phyloP scores from a whole-genome alignment of 2,329 filamentous ascomycete species.

The Neobulgaria alba region DNA sequence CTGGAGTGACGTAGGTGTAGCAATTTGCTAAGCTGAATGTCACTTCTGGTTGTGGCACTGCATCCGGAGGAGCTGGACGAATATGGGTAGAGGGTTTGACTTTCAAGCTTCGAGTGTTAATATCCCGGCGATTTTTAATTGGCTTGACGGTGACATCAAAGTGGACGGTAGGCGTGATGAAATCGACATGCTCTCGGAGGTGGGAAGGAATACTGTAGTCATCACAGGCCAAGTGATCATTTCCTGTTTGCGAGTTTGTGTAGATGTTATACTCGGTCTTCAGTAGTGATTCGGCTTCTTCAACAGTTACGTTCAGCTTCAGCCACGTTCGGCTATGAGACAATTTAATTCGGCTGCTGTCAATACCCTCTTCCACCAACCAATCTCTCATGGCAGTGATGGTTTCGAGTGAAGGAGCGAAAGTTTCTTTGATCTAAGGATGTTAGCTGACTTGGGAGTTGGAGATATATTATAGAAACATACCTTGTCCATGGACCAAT shows the following conservation, averaged over 20 bases:
- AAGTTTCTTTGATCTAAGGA: constrained; percentile 33
- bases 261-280: constrained; percentile 36
- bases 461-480: constrained; percentile 32
- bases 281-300: constrained; percentile 42
- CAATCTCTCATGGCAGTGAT: constrained; percentile 37
- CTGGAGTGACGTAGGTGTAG: constrained; percentile 8
- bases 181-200: constrained; percentile 11
- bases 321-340: constrained; percentile 30
- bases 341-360: constrained; percentile 37
- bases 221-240: constrained; percentile 13
- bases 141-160: constrained; percentile 13
- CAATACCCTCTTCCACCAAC: constrained; percentile 45
- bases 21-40: constrained; percentile 24
- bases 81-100: constrained; percentile 30
- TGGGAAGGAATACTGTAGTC: constrained; percentile 12
- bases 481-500: constrained; percentile 10
- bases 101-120: constrained; percentile 15
- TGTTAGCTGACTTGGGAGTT: constrained; percentile 23
- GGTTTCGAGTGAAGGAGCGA: constrained; percentile 35
- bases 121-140: constrained; percentile 8
- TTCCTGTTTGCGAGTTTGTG: constrained; percentile 13
- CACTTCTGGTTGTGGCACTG: constrained; percentile 21
- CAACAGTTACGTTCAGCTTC: constrained; percentile 28
- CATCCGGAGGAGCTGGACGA: constrained; percentile 3
- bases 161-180: constrained; percentile 14